phyloP scores from a whole-genome alignment of 495 filamentous ascomycete genomes.

The Talaromyces trachyspermus region DNA sequence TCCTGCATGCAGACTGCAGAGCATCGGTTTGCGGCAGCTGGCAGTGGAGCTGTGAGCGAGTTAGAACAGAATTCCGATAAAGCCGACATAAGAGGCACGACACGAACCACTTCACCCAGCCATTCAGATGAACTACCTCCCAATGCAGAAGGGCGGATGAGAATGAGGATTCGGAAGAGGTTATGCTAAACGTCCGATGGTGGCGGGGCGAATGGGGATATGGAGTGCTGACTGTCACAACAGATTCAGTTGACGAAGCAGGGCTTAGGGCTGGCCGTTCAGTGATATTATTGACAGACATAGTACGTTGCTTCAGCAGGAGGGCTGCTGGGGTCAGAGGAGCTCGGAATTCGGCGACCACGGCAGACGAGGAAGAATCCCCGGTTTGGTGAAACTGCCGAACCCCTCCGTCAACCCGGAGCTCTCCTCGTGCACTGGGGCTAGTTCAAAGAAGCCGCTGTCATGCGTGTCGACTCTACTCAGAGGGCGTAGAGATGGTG shows the following conservation, averaged over 20 bases:
- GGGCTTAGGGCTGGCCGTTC: background rate
- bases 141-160: background rate
- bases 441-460: slow-evolving; percentile 5
- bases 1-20: slow-evolving; percentile 1
- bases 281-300: background rate
- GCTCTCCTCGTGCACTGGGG: slow-evolving; percentile 5
- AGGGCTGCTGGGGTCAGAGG: background rate
- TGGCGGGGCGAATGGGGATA: background rate
- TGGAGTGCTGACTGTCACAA: slow-evolving; percentile 12
- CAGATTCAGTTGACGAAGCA: slow-evolving; percentile 14
- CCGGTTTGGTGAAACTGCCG: background rate
- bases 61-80: background rate
- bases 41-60: background rate
- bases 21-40: background rate
- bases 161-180: background rate
- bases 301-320: background rate
- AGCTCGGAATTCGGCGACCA: background rate
- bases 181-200: slow-evolving; percentile 1
- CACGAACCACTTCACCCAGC: slow-evolving; percentile 7
- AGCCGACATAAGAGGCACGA: background rate
- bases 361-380: background rate
- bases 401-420: background rate
- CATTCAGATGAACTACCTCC: background rate
- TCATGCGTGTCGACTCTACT: slow-evolving; percentile 3
- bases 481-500: background rate